phyloP scores from a whole-genome alignment of 208 protist genomes.

The Trypanosoma caninum region DNA sequence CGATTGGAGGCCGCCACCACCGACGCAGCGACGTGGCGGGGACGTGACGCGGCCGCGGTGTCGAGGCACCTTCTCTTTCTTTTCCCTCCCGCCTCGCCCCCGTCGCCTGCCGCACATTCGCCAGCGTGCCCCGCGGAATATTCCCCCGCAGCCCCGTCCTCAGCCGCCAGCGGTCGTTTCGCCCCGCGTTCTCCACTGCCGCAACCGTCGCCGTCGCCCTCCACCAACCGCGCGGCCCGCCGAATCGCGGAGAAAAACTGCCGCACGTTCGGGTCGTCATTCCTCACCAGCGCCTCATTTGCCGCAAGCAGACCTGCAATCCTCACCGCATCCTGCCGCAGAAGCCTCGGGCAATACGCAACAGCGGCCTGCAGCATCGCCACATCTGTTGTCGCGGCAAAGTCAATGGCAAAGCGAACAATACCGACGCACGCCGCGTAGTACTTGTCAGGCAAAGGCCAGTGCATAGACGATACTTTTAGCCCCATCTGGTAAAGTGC shows the following conservation, averaged over 20 bases:
- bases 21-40: not conserved
- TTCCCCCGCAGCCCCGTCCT: no score
- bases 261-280: constrained; percentile 46
- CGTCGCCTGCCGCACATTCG: not conserved
- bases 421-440: constrained; percentile 56
- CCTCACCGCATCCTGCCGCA: constrained; percentile 51
- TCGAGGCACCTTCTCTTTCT: not conserved
- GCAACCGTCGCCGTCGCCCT: constrained; percentile 6
- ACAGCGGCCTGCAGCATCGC: constrained; percentile 61
- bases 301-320: constrained; percentile 33
- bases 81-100: not conserved
- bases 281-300: constrained; percentile 45
- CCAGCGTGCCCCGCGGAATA: no score
- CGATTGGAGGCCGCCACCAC: constrained; percentile 34
- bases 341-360: constrained; percentile 71
- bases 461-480: constrained; percentile 83
- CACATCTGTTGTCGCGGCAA: constrained; percentile 64
- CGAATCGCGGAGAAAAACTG: constrained; percentile 60
- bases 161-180: no score
- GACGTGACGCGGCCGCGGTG: not conserved
- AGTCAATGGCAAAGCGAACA: constrained; percentile 68
- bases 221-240: constrained; percentile 70
- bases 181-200: not conserved
- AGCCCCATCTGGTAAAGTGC: constrained; percentile 59
- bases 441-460: constrained; percentile 64